Evolutionary conservation across 2,329 filamentous ascomycete genomes (phyloP).

Genomic region (Sordariomycetes sp.): DNA sequence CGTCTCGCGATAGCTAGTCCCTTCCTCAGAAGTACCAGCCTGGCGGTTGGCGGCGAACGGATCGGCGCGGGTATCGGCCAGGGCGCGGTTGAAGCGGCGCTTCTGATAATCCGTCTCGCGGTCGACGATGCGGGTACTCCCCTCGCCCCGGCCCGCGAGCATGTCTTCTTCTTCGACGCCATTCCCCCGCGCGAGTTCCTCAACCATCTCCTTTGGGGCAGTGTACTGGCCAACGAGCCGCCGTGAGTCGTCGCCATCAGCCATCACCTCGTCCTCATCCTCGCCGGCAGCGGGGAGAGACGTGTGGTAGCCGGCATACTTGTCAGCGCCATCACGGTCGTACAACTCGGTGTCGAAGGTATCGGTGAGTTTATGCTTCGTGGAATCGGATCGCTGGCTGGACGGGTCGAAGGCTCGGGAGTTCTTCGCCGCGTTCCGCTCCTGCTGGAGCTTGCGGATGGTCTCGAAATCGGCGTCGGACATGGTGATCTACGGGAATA

Average conservation of each 20-base stretch:
- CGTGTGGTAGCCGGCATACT: conserved; percentile 81
- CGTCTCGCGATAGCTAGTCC: conserved; percentile 73
- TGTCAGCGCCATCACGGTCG: conserved; percentile 63
- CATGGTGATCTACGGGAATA: conserved; percentile 28
- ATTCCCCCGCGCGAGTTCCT: conserved; percentile 77
- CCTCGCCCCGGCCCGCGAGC: conserved; percentile 67
- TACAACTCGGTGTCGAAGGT: conserved; percentile 82
- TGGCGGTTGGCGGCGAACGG: conserved; percentile 69
- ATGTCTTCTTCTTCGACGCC: conserved; percentile 90
- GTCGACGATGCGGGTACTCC: conserved; percentile 80
- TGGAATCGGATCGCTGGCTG: conserved; percentile 74
- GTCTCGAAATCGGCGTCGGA: conserved; percentile 76
- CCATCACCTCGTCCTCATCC: conserved; percentile 69
- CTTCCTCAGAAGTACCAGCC: conserved; percentile 53
- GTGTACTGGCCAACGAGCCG: conserved; percentile 92
- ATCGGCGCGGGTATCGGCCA: conserved; percentile 78
- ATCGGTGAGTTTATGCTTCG: conserved; percentile 85
- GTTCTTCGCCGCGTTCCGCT: conserved; percentile 84
- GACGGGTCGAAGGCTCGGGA: conserved; percentile 59
- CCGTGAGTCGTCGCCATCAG: conserved; percentile 57
- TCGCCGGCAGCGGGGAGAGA: conserved; percentile 70
- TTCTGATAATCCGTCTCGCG: conserved; percentile 98
- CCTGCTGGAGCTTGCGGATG: conserved; percentile 78
- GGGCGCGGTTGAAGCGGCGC: conserved; percentile 74
- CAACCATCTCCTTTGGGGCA: conserved; percentile 79